Percentiles rank a stretch among this genome's conserved stretches.
Conservation (phyloP, 2,329 filamentous ascomycete species). For the Monascus ruber region DNA sequence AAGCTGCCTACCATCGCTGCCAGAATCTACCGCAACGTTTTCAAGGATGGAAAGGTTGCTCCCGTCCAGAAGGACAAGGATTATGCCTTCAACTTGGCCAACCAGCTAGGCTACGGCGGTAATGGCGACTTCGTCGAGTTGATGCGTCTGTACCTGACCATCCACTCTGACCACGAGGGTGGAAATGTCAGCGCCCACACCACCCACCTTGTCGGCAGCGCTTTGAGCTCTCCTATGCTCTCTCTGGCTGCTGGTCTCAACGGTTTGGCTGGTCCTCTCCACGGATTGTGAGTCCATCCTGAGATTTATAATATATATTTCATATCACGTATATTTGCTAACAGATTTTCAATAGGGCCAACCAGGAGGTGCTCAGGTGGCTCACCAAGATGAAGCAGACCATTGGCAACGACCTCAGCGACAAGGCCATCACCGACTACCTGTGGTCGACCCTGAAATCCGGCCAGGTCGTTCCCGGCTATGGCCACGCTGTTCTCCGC, state of each 20-base stretch:
- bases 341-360: slow-evolving; percentile 45
- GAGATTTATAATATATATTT: neutral
- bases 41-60: slow-evolving; percentile 99
- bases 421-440: slow-evolving; percentile 96
- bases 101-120: slow-evolving; percentile 92
- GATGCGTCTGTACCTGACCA: slow-evolving; percentile 97
- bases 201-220: slow-evolving; percentile 92
- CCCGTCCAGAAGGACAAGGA: slow-evolving; percentile 97
- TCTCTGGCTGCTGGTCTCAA: slow-evolving; percentile 94
- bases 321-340: slow-evolving; percentile 5
- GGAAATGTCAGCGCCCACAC: slow-evolving; percentile 98
- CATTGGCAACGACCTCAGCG: slow-evolving; percentile 87
- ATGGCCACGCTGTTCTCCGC: slow-evolving; percentile 96
- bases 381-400: slow-evolving; percentile 97
- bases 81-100: slow-evolving; percentile 98
- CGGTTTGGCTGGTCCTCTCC: slow-evolving; percentile 93
- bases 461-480: slow-evolving; percentile 93
- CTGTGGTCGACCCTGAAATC: slow-evolving; percentile 94
- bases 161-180: slow-evolving; percentile 99
- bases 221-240: slow-evolving; percentile 94
- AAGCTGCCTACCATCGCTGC: slow-evolving; percentile 97
- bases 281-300: slow-evolving; percentile 56
- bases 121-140: slow-evolving; percentile 97
- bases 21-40: slow-evolving; percentile 99
- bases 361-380: slow-evolving; percentile 99